Conservation (phyloP, 1,139 yeast species). For the Candida sanyaensis region DNA sequence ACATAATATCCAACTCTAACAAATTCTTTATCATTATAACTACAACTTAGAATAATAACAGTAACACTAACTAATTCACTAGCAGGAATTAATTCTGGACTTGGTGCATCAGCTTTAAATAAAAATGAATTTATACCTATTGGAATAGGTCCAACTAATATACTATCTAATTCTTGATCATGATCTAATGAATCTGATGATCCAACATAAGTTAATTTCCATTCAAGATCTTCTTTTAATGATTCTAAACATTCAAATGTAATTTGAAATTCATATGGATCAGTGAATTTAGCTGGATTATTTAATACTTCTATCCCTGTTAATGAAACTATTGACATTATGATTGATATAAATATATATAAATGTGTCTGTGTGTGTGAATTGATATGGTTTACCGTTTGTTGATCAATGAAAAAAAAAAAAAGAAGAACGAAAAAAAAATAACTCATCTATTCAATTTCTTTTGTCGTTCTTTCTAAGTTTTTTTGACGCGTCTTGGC, state of each 20-base stretch:
- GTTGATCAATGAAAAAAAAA: no score
- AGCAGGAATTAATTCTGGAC: constrained; percentile 94
- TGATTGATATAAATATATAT: not conserved
- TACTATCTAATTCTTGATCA: constrained; percentile 94
- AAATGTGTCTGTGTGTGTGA: not conserved
- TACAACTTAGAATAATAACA: constrained; percentile 86
- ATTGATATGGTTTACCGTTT: not conserved
- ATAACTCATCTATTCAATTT: no score
- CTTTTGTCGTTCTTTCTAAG: no score
- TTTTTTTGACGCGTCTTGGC: no score
- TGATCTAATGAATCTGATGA: constrained; percentile 91
- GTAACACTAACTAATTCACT: constrained; percentile 94
- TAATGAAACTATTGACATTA: constrained; percentile 91
- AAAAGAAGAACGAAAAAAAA: no score
- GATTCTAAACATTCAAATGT: constrained; percentile 97
- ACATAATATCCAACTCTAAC: constrained; percentile 97
- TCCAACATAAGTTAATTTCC: constrained; percentile 97
- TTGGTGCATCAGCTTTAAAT: constrained; percentile 94
- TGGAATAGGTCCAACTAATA: constrained; percentile 96
- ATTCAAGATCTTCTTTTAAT: constrained; percentile 87
- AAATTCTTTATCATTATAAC: constrained; percentile 91
- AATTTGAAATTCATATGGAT: constrained; percentile 93
- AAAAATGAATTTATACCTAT: constrained; percentile 94
- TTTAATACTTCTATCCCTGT: constrained; percentile 89
- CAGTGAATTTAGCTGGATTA: constrained; percentile 93